Evolutionary conservation across 768 basidiomycete genomes (phyloP).

Genomic region (Baorangia bicolor): DNA sequence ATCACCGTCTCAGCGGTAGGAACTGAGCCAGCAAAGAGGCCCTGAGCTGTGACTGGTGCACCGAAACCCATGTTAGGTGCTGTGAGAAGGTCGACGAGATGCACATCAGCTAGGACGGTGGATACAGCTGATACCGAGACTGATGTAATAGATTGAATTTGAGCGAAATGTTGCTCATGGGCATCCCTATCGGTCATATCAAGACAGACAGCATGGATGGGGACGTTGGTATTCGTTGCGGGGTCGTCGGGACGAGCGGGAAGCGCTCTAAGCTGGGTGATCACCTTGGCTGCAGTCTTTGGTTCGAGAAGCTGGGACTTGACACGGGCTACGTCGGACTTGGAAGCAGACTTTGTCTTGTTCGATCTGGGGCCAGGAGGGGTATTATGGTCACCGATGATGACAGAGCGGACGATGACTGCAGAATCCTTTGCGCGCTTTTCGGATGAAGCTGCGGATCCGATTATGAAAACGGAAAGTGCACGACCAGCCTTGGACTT

Average conservation of each 20-base stretch:
- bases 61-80: conserved; percentile 70
- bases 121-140: conserved; percentile 52
- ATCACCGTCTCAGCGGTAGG: conserved; percentile 74
- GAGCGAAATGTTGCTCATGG: conserved; percentile 56
- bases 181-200: conserved; percentile 61
- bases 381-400: conserved; percentile 52
- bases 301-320: conserved; percentile 67
- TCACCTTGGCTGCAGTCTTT: conserved; percentile 67
- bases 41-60: conserved; percentile 64
- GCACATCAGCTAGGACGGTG: conserved; percentile 55
- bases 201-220: conserved; percentile 80
- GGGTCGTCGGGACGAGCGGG: conserved; percentile 34
- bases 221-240: conserved; percentile 31
- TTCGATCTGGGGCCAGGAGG: conserved; percentile 31
- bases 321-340: conserved; percentile 57
- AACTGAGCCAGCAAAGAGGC: conserved; percentile 70
- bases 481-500: conserved; percentile 37
- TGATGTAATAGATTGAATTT: conserved; percentile 46
- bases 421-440: conserved; percentile 67
- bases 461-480: conserved; percentile 33
- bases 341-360: conserved; percentile 43
- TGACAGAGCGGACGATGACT: conserved; percentile 60
- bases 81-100: conserved; percentile 57
- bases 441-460: conserved; percentile 40
- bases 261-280: conserved; percentile 64